Evolutionary conservation across 116 monocot genomes (phyloP).

Genomic region (Dioscorea cayenensis): DNA sequence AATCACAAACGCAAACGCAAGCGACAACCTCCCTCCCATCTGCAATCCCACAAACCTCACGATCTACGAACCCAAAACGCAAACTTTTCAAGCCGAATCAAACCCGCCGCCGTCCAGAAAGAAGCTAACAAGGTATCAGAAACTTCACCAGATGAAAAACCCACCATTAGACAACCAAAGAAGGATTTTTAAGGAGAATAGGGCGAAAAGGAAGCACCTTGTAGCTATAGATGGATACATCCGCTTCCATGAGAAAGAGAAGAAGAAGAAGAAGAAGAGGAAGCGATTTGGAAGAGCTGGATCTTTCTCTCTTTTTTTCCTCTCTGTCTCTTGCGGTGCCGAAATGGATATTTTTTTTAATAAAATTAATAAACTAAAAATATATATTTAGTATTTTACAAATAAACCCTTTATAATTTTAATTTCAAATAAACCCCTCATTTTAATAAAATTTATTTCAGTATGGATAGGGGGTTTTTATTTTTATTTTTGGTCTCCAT

Average conservation of each 20-base stretch:
- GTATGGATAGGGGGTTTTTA: too few relatives aligned
- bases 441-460: too few relatives aligned
- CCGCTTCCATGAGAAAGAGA: neutral
- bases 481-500: too few relatives aligned
- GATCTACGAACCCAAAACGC: neutral
- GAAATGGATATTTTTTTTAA: too few relatives aligned
- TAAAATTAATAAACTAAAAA: too few relatives aligned
- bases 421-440: too few relatives aligned
- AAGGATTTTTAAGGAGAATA: neutral
- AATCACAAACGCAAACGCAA: neutral
- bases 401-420: too few relatives aligned
- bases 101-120: neutral
- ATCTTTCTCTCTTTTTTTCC: too few relatives aligned
- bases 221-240: neutral
- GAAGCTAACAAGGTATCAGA: neutral
- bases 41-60: neutral
- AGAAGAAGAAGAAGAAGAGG: neutral
- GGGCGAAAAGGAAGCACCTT: neutral
- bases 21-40: neutral
- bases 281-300: neutral
- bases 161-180: neutral
- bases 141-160: neutral
- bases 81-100: neutral
- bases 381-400: too few relatives aligned
- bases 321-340: too few relatives aligned